Conservation (phyloP, 225 moss, liverwort and hornwort genomes). For the Antitrichia curtipendula region DNA sequence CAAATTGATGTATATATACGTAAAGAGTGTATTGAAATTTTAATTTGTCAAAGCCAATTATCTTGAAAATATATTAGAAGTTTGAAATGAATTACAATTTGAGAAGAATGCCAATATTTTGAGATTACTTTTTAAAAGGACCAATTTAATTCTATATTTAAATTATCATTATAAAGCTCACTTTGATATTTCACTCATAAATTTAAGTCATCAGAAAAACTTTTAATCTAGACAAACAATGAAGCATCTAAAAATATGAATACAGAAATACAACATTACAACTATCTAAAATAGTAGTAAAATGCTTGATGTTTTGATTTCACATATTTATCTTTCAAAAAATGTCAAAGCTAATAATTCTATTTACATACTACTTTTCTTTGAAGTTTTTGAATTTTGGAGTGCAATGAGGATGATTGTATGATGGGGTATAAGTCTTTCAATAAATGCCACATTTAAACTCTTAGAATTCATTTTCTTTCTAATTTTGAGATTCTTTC, state of each 20-base stretch:
- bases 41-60: too few species aligned
- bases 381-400: neutral
- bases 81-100: too few species aligned
- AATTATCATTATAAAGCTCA: fast-evolving
- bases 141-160: too few species aligned
- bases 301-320: neutral
- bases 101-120: too few species aligned
- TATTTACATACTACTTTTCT: neutral
- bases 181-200: too few species aligned
- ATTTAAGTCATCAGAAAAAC: too few species aligned
- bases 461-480: neutral
- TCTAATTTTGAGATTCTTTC: neutral
- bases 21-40: too few species aligned
- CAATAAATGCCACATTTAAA: neutral
- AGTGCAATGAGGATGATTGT: neutral
- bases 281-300: neutral
- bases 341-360: neutral
- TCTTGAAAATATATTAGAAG: too few species aligned
- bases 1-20: too few species aligned
- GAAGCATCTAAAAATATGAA: neutral
- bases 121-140: too few species aligned
- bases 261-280: neutral
- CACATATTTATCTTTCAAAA: neutral
- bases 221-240: neutral
- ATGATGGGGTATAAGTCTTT: neutral